phyloP scores from a whole-genome alignment of 164 flowering plant genomes.

The Tinospora cordifolia region DNA sequence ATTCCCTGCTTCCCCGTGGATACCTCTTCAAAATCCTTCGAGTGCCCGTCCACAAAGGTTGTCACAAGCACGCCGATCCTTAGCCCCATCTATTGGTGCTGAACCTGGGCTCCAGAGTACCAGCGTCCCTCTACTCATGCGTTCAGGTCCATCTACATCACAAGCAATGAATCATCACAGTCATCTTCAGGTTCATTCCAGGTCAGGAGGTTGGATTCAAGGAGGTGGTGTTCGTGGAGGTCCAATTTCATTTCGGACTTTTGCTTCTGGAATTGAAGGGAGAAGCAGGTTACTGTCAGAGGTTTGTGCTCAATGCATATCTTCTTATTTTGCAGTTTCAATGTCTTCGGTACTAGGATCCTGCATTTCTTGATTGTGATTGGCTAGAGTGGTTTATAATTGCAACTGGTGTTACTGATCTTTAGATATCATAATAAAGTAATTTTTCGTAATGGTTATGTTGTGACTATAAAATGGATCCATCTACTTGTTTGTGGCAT shows the following conservation, averaged over 20 bases:
- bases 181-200: slow-evolving; percentile 26
- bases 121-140: slow-evolving; percentile 21
- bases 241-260: slow-evolving; percentile 44
- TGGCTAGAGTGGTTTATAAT: not conserved
- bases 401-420: not conserved
- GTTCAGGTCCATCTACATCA: slow-evolving; percentile 26
- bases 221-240: slow-evolving; percentile 38
- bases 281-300: slow-evolving; percentile 69
- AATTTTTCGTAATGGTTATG: no score
- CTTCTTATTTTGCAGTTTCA: not conserved
- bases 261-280: slow-evolving; percentile 53
- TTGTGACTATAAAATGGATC: no score
- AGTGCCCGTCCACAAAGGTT: slow-evolving; percentile 39
- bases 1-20: slow-evolving; percentile 31
- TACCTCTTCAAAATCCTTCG: slow-evolving; percentile 28
- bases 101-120: slow-evolving; percentile 35
- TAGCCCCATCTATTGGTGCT: slow-evolving; percentile 33
- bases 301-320: slow-evolving; percentile 37
- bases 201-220: slow-evolving; percentile 50
- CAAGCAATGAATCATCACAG: slow-evolving; percentile 32
- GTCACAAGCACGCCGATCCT: slow-evolving; percentile 48
- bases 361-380: not conserved
- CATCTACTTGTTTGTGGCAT: no score
- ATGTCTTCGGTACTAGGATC: not conserved
- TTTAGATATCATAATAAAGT: no score